Evolutionary conservation across 1,284 basidiomycete genomes (phyloP).

Genomic region (Sporisorium graminicola): DNA sequence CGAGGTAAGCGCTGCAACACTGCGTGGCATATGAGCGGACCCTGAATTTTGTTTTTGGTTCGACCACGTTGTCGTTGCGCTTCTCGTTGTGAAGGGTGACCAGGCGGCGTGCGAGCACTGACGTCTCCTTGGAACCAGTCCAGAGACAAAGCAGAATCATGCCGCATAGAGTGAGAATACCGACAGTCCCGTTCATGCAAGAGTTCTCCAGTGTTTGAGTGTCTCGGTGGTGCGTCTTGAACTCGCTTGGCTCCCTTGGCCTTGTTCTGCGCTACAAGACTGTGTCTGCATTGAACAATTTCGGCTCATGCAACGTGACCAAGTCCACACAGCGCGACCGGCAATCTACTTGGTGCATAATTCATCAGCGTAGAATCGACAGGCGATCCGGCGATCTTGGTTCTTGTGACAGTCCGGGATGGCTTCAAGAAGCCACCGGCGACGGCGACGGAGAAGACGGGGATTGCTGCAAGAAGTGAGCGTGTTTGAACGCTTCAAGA

Average conservation of each 20-base stretch:
- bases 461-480: not conserved
- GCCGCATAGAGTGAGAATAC: not conserved
- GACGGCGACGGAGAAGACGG: not conserved
- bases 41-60: not conserved
- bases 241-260: not conserved
- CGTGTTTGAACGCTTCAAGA: not conserved
- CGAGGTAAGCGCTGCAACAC: not conserved
- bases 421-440: not conserved
- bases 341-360: too few species aligned
- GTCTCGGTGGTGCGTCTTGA: too few species aligned
- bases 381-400: not conserved
- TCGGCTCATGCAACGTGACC: not conserved
- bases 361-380: not conserved
- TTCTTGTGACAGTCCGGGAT: not conserved
- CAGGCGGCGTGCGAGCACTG: too few species aligned
- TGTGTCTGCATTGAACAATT: not conserved
- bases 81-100: not conserved
- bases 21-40: not conserved
- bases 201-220: too few species aligned
- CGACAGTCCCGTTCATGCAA: not conserved
- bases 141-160: not conserved
- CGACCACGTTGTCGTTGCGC: not conserved
- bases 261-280: not conserved
- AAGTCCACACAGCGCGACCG: too few species aligned
- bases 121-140: not conserved